phyloP scores from a whole-genome alignment of 2,329 filamentous ascomycete genomes.

The Dothistroma pini region DNA sequence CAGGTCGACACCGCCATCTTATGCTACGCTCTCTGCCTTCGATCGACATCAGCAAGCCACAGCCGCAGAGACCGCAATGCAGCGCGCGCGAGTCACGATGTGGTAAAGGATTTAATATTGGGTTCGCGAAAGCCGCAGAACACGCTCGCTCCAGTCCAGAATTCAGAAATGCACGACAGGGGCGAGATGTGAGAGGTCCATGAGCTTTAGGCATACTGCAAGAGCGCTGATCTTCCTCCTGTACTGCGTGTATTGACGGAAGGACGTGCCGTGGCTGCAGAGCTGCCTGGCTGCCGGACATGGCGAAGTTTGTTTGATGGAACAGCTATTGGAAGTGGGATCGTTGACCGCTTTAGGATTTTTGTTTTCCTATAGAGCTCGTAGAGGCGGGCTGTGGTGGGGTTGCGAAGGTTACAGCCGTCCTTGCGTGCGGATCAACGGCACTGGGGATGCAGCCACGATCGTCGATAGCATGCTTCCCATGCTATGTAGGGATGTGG shows the following conservation, averaged over 20 bases:
- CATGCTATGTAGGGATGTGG: neutral
- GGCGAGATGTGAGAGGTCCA: too few species aligned
- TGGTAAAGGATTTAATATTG: neutral
- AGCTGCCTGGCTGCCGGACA: neutral
- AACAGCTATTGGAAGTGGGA: neutral
- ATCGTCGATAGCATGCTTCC: neutral
- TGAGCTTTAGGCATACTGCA: neutral
- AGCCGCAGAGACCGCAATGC: neutral
- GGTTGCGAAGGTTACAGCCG: neutral
- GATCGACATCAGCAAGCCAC: conserved; percentile 1
- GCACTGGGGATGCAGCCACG: neutral
- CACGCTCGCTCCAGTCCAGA: neutral
- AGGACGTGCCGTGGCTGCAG: neutral
- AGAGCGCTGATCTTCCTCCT: neutral
- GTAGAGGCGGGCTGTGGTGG: neutral
- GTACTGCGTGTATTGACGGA: neutral
- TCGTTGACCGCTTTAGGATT: neutral
- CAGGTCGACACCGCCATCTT: conserved; percentile 2
- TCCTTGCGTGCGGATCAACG: neutral
- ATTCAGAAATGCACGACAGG: neutral
- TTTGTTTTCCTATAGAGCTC: neutral
- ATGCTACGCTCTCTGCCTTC: neutral
- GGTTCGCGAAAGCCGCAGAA: neutral
- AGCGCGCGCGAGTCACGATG: too few species aligned
- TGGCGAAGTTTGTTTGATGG: neutral